Evolutionary conservation across 2,329 filamentous ascomycete genomes (phyloP).

Genomic region (Pyrenochaeta sp.): DNA sequence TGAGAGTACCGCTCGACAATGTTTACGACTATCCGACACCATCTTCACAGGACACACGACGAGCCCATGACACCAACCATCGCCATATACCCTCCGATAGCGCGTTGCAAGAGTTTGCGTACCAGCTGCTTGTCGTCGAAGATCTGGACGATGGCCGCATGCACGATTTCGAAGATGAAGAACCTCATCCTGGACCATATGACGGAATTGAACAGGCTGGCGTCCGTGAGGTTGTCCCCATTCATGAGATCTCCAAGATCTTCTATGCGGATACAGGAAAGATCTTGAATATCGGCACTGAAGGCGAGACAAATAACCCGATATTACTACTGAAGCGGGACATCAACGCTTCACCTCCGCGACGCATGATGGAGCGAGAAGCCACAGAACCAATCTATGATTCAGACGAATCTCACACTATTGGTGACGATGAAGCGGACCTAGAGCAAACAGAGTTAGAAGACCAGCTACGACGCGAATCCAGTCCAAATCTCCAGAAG

Average conservation of each 20-base stretch:
- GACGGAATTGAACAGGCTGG: slow-evolving; percentile 70
- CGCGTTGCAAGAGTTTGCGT: slow-evolving; percentile 72
- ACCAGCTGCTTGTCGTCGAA: slow-evolving; percentile 83
- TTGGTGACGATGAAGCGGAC: slow-evolving; percentile 34
- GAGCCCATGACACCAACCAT: slow-evolving; percentile 25
- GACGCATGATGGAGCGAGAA: slow-evolving; percentile 63
- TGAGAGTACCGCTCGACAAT: slow-evolving; percentile 70
- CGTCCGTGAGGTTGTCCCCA: slow-evolving; percentile 71
- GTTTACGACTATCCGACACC: slow-evolving; percentile 56
- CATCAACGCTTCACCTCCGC: slow-evolving; percentile 67
- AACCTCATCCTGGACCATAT: slow-evolving; percentile 64
- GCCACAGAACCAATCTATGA: slow-evolving; percentile 36
- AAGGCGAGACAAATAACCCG: slow-evolving; percentile 74
- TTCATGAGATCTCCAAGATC: slow-evolving; percentile 84
- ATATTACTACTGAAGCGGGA: slow-evolving; percentile 80
- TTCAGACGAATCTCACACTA: slow-evolving; percentile 51
- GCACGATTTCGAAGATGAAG: slow-evolving; percentile 70
- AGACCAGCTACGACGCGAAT: slow-evolving; percentile 56
- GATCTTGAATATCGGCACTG: slow-evolving; percentile 81
- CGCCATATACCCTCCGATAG: slow-evolving; percentile 53
- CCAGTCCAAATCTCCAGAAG: slow-evolving; percentile 32
- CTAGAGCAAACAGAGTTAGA: slow-evolving; percentile 57
- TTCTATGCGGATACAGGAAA: slow-evolving; percentile 93
- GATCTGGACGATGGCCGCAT: slow-evolving; percentile 78
- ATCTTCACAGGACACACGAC: slow-evolving; percentile 23